A percentile compares a stretch with the other conserved stretches of the same genome.
phyloP scores from a whole-genome alignment of 2,329 filamentous ascomycete species.

The Colletotrichum sp. region DNA sequence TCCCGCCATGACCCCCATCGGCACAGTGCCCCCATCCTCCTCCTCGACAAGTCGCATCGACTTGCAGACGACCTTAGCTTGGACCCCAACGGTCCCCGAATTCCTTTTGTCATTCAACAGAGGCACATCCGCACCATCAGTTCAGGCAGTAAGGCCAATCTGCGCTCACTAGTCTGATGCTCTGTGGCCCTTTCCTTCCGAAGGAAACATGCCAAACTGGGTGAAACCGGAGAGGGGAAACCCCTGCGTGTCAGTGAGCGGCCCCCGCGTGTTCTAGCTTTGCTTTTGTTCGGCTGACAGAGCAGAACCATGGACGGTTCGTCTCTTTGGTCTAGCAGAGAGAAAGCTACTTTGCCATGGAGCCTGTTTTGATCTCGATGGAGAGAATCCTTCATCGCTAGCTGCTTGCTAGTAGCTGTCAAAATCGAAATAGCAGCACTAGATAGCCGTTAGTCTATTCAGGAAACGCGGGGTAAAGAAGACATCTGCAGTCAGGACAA shows the following conservation, averaged over 20 bases:
- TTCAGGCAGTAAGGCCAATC: not conserved
- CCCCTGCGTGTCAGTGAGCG: slow-evolving; percentile 8
- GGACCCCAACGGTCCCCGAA: slow-evolving; percentile 6
- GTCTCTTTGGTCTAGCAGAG: not conserved
- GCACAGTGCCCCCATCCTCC: slow-evolving; percentile 4
- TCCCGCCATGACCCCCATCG: slow-evolving; percentile 1
- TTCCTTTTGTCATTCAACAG: not conserved
- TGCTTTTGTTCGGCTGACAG: not conserved
- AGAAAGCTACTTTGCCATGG: not conserved
- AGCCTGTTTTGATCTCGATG: not conserved
- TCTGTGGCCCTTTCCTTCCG: not conserved
- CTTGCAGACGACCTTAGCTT: not conserved
- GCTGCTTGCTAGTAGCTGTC: not conserved
- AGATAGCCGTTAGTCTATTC: not conserved
- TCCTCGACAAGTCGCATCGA: not conserved
- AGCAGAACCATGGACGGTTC: not conserved
- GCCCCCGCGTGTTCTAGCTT: not conserved
- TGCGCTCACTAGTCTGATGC: not conserved
- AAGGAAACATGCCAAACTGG: not conserved
- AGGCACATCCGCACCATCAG: not conserved
- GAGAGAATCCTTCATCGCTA: not conserved
- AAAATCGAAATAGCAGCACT: not conserved
- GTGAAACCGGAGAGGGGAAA: slow-evolving; percentile 11
- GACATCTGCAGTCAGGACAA: not conserved
- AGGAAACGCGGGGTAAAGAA: not conserved